Evolutionary conservation across 2,329 filamentous ascomycete species (phyloP).

Genomic region (Parastagonospora nodorum): DNA sequence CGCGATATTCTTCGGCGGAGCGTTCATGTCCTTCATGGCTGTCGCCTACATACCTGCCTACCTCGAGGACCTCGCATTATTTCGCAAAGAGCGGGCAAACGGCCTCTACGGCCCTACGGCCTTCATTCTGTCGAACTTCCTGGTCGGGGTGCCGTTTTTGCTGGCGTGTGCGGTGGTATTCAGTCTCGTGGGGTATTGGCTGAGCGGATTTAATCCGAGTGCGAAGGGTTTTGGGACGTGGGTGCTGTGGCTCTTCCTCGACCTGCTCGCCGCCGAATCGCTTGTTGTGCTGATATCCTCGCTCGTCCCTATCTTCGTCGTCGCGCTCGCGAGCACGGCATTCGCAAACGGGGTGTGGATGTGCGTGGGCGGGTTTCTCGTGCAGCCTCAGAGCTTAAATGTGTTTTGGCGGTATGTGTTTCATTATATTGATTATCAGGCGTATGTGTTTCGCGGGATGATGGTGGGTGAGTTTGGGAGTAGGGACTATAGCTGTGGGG

Average conservation of each 20-base stretch:
- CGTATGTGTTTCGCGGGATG: slow-evolving; percentile 88
- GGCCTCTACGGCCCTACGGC: slow-evolving; percentile 76
- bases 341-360: slow-evolving; percentile 92
- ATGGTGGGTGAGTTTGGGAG: slow-evolving; percentile 84
- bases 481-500: slow-evolving; percentile 66
- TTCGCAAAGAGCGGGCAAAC: slow-evolving; percentile 78
- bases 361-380: slow-evolving; percentile 82
- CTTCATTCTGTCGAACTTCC: slow-evolving; percentile 78
- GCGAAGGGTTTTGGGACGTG: slow-evolving; percentile 73
- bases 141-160: slow-evolving; percentile 80
- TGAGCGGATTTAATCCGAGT: slow-evolving; percentile 73
- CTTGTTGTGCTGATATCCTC: slow-evolving; percentile 77
- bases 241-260: slow-evolving; percentile 84
- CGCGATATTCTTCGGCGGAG: slow-evolving; percentile 66
- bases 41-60: slow-evolving; percentile 84
- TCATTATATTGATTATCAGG: slow-evolving; percentile 86
- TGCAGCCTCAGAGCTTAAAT: slow-evolving; percentile 73
- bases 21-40: slow-evolving; percentile 60
- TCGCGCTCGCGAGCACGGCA: slow-evolving; percentile 76
- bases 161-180: slow-evolving; percentile 79
- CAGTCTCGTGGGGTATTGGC: slow-evolving; percentile 77
- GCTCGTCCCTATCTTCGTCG: slow-evolving; percentile 78
- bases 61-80: slow-evolving; percentile 76
- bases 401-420: slow-evolving; percentile 87
- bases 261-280: slow-evolving; percentile 80